Evolutionary conservation across 2,329 filamentous ascomycete genomes (phyloP).

Genomic region (Aspergillus aculeatus): DNA sequence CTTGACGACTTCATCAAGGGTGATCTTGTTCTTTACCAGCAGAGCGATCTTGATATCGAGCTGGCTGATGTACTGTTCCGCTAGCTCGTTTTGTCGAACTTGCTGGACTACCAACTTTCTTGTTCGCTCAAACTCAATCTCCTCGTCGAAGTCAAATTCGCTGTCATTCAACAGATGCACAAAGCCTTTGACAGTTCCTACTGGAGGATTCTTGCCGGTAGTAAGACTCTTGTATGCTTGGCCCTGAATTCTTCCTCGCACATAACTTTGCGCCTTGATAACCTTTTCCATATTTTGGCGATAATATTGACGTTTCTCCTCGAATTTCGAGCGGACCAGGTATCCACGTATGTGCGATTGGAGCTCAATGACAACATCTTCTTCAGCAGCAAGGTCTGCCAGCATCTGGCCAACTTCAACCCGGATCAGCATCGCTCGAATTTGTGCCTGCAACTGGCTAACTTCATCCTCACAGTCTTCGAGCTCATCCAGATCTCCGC

Average conservation of each 20-base stretch:
- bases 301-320: constrained; percentile 84
- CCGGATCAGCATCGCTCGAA: constrained; percentile 76
- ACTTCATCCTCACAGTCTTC: constrained; percentile 66
- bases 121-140: constrained; percentile 92
- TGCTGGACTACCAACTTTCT: constrained; percentile 96
- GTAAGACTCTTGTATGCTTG: constrained; percentile 98
- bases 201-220: constrained; percentile 91
- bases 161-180: constrained; percentile 97
- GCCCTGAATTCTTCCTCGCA: constrained; percentile 90
- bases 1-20: constrained; percentile 92
- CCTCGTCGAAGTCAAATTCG: constrained; percentile 98
- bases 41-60: constrained; percentile 98
- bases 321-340: constrained; percentile 71
- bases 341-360: constrained; percentile 73
- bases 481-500: constrained; percentile 65
- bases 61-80: constrained; percentile 97
- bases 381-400: constrained; percentile 75
- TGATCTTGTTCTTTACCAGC: constrained; percentile 99
- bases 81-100: constrained; percentile 92
- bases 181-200: constrained; percentile 96
- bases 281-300: constrained; percentile 98
- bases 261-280: constrained; percentile 96
- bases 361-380: constrained; percentile 71
- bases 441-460: constrained; percentile 69
- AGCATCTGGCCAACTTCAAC: constrained; percentile 71